phyloP scores from a whole-genome alignment of 139 green algal genomes.

The Trebouxia sp. region DNA sequence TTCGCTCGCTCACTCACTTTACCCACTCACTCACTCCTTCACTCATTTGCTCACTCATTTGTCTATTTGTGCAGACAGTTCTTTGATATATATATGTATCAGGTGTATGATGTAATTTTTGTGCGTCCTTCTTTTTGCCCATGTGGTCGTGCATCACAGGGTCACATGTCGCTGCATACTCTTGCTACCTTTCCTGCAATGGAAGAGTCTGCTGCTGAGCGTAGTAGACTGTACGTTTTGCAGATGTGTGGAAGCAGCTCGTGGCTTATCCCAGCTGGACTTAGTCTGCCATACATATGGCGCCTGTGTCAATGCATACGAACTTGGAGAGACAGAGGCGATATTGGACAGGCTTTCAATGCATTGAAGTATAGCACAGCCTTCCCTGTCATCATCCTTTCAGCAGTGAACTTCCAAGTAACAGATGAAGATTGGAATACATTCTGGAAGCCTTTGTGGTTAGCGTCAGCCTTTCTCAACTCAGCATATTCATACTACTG shows the following conservation, averaged over 20 bases:
- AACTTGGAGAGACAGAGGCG: constrained; percentile 68
- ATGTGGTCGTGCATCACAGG: no score
- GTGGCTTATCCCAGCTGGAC: constrained; percentile 62
- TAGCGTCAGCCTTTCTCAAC: constrained; percentile 80
- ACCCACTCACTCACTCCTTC: no score
- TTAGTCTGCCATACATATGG: constrained; percentile 81
- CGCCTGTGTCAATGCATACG: constrained; percentile 92
- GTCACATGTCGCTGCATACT: no score
- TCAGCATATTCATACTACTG: constrained; percentile 92
- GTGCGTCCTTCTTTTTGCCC: no score
- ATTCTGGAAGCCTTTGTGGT: constrained; percentile 73
- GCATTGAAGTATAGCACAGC: constrained; percentile 94
- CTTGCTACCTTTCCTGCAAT: no score
- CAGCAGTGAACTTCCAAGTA: constrained; percentile 77
- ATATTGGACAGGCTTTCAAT: constrained; percentile 72
- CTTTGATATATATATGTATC: no score
- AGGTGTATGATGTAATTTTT: no score
- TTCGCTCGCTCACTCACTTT: no score
- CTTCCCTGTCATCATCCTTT: constrained; percentile 91
- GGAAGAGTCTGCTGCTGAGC: no score
- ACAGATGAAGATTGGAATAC: constrained; percentile 35
- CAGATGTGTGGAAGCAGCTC: constrained; percentile 48
- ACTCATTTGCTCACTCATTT: constrained; percentile 5
- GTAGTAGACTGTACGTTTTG: constrained; percentile 2
- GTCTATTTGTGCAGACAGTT: no score